These are phyloP conservation scores for Meira miltonrushii DNA, from an alignment of 1,284 basidiomycete genomes.

Conservation along the genomic window DNA sequence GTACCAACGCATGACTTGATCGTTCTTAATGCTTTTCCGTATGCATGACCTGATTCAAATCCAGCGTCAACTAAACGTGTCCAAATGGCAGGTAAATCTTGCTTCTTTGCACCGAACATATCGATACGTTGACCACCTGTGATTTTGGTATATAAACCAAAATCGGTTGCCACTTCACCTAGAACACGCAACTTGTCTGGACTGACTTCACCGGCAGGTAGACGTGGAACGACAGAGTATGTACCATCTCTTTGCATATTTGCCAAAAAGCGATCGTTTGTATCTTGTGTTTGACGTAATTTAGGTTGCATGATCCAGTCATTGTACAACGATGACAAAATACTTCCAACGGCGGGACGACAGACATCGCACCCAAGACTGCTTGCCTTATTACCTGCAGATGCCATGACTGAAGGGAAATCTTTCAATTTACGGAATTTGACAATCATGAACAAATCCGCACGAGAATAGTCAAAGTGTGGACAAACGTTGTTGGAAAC, in stretches of 20 bases:
- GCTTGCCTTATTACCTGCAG: slow-evolving; percentile 58
- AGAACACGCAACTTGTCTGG: slow-evolving; percentile 67
- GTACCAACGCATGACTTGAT: slow-evolving; percentile 63
- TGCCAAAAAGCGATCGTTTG: slow-evolving; percentile 64
- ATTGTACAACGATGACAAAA: slow-evolving; percentile 66
- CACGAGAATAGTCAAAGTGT: slow-evolving; percentile 66
- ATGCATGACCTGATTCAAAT: slow-evolving; percentile 72
- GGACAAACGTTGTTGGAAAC: slow-evolving; percentile 64
- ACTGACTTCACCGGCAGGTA: slow-evolving; percentile 66
- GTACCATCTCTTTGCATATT: slow-evolving; percentile 73
- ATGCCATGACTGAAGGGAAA: slow-evolving; percentile 61
- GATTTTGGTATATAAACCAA: slow-evolving; percentile 59
- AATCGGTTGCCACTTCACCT: slow-evolving; percentile 68
- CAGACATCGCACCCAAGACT: slow-evolving; percentile 69
- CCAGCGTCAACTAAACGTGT: slow-evolving; percentile 64
- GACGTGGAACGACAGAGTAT: slow-evolving; percentile 68
- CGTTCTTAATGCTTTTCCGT: slow-evolving; percentile 62
- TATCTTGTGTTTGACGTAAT: slow-evolving; percentile 69
- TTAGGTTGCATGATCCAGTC: slow-evolving; percentile 64
- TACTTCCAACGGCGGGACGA: slow-evolving; percentile 66
- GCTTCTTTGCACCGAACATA: slow-evolving; percentile 68
- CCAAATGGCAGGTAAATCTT: slow-evolving; percentile 73
- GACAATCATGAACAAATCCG: slow-evolving; percentile 66
- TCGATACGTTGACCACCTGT: slow-evolving; percentile 63
- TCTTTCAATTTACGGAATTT: slow-evolving; percentile 65